Percentiles rank a stretch among this genome's conserved stretches.
Evolutionary conservation across 768 basidiomycete species (phyloP).

Genomic region (Pulveroboletus sp.): DNA sequence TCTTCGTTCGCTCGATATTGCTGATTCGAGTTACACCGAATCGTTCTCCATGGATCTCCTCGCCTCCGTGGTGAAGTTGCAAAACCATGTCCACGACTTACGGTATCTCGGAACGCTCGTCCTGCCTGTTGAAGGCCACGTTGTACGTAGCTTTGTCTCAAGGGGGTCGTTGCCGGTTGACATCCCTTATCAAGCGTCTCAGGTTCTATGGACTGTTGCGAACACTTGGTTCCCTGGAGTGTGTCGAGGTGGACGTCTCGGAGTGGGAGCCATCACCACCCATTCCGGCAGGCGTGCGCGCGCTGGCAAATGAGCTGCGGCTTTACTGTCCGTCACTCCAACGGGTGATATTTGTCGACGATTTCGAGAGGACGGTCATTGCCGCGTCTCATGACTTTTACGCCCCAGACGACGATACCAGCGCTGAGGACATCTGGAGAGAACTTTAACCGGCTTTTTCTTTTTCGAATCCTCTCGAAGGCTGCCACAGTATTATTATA

Average conservation of each 20-base stretch:
- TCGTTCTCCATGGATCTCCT: slow-evolving; percentile 53
- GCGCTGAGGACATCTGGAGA: slow-evolving; percentile 29
- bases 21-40: slow-evolving; percentile 54
- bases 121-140: slow-evolving; percentile 46
- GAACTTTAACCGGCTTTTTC: slow-evolving; percentile 24
- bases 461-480: slow-evolving; percentile 1
- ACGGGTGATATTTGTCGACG: slow-evolving; percentile 56
- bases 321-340: slow-evolving; percentile 52
- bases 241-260: slow-evolving; percentile 59
- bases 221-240: slow-evolving; percentile 46
- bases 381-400: slow-evolving; percentile 34
- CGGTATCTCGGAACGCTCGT: slow-evolving; percentile 62
- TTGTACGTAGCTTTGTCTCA: slow-evolving; percentile 22
- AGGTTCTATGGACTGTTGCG: slow-evolving; percentile 57
- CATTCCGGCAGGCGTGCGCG: slow-evolving; percentile 49
- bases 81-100: slow-evolving; percentile 35
- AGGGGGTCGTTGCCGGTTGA: background rate
- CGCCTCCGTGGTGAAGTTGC: slow-evolving; percentile 34
- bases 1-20: slow-evolving; percentile 54
- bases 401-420: slow-evolving; percentile 22
- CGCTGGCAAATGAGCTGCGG: slow-evolving; percentile 55
- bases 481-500: background rate
- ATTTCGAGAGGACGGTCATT: slow-evolving; percentile 53
- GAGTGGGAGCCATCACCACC: slow-evolving; percentile 60
- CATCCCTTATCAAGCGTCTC: slow-evolving; percentile 43